Evolutionary conservation across 208 protist species (phyloP).

Genomic region (Trypanosoma scelopori): DNA sequence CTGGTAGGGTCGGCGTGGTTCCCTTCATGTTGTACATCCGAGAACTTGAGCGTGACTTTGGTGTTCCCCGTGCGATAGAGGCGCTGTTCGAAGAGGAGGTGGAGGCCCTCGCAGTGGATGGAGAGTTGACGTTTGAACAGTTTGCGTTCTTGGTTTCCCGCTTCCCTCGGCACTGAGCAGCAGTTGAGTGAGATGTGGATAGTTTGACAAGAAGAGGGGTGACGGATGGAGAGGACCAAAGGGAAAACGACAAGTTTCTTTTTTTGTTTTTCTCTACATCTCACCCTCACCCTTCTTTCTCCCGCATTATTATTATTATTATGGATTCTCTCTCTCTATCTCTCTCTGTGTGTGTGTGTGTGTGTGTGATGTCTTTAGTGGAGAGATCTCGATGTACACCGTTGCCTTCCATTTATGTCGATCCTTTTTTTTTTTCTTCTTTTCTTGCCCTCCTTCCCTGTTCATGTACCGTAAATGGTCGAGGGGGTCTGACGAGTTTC

Average conservation of each 20-base stretch:
- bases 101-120: slow-evolving; percentile 44
- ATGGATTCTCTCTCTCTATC: neutral
- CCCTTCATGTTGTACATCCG: slow-evolving; percentile 48
- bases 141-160: slow-evolving; percentile 79
- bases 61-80: slow-evolving; percentile 44
- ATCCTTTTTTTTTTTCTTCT: too few relatives aligned
- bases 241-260: slow-evolving; percentile 1
- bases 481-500: neutral
- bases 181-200: neutral
- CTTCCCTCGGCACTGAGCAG: slow-evolving; percentile 45
- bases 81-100: slow-evolving; percentile 41
- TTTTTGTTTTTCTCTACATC: too few relatives aligned
- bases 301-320: too few relatives aligned
- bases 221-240: slow-evolving; percentile 1
- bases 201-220: neutral
- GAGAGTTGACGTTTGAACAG: slow-evolving; percentile 64
- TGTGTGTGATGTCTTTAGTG: neutral
- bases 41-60: slow-evolving; percentile 64
- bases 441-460: neutral
- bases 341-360: neutral
- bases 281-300: too few relatives aligned
- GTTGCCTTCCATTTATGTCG: neutral
- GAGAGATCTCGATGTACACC: neutral
- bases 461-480: neutral
- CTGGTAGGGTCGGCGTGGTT: slow-evolving; percentile 36